Conservation (phyloP, 2,329 filamentous ascomycete genomes). For the Immersiporthe knoxdaviesiana region DNA sequence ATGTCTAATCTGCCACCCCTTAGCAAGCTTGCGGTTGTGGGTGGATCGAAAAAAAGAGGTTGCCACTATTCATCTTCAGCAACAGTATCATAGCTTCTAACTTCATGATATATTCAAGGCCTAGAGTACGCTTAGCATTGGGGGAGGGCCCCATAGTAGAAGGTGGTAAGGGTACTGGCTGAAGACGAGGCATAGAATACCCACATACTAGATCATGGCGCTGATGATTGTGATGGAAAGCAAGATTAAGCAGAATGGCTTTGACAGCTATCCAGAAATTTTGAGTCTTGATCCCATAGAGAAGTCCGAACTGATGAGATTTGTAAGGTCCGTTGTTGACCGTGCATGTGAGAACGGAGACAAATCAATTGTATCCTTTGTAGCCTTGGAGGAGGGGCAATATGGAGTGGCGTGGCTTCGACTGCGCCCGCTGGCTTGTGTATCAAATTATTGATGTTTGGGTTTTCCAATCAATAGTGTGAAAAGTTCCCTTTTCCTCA, state of each 20-base stretch:
- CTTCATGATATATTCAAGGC: not conserved
- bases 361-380: not conserved
- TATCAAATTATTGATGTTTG: not conserved
- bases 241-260: too few species aligned
- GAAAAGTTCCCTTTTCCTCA: not conserved
- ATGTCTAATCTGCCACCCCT: too few species aligned
- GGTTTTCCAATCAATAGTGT: not conserved
- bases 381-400: not conserved
- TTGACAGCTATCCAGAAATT: not conserved
- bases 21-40: too few species aligned
- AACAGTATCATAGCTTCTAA: too few species aligned
- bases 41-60: too few species aligned
- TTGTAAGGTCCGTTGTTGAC: too few species aligned
- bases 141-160: not conserved
- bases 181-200: not conserved
- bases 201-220: not conserved
- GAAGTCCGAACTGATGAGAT: not conserved
- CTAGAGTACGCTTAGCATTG: not conserved
- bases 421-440: not conserved
- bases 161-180: not conserved
- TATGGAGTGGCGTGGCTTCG: not conserved
- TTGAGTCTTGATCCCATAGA: not conserved
- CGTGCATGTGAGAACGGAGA: not conserved
- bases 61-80: not conserved
- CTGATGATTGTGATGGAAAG: too few species aligned